phyloP scores from a whole-genome alignment of 495 filamentous ascomycete species.

The Evansstolkia leycettana region DNA sequence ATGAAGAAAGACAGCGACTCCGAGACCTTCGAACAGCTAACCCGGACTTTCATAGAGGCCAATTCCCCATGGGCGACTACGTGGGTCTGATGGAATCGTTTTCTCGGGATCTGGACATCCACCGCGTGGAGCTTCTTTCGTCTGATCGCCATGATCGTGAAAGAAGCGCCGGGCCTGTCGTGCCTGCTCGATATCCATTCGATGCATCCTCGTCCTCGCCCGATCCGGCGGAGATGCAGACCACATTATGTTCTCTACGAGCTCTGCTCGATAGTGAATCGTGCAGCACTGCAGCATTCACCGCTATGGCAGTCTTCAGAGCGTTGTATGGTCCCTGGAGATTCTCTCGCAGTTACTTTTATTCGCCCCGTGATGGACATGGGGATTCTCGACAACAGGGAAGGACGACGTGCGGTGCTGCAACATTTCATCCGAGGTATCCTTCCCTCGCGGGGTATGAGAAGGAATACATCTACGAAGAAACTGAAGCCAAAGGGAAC shows the following conservation, averaged over 20 bases:
- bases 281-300: conserved; percentile 5
- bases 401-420: conserved; percentile 32
- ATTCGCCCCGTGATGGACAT: conserved; percentile 45
- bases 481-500: conserved; percentile 2
- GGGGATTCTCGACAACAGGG: conserved; percentile 25
- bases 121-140: conserved; percentile 5
- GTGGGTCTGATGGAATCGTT: conserved; percentile 65
- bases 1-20: conserved; percentile 12
- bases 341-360: conserved; percentile 33
- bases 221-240: background rate
- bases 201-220: conserved; percentile 1
- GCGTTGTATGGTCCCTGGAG: conserved; percentile 65
- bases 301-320: conserved; percentile 48
- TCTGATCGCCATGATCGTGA: background rate
- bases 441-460: conserved; percentile 10
- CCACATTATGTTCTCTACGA: conserved; percentile 12
- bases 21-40: conserved; percentile 15
- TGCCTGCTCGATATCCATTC: conserved; percentile 23
- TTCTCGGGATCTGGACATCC: conserved; percentile 35
- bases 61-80: conserved; percentile 78
- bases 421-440: conserved; percentile 48
- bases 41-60: conserved; percentile 33
- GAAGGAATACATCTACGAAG: conserved; percentile 22
- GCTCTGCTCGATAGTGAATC: conserved; percentile 1
- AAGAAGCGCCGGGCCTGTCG: conserved; percentile 17